phyloP scores from a whole-genome alignment of 2,329 filamentous ascomycete species.

The Metarhizium humberi region DNA sequence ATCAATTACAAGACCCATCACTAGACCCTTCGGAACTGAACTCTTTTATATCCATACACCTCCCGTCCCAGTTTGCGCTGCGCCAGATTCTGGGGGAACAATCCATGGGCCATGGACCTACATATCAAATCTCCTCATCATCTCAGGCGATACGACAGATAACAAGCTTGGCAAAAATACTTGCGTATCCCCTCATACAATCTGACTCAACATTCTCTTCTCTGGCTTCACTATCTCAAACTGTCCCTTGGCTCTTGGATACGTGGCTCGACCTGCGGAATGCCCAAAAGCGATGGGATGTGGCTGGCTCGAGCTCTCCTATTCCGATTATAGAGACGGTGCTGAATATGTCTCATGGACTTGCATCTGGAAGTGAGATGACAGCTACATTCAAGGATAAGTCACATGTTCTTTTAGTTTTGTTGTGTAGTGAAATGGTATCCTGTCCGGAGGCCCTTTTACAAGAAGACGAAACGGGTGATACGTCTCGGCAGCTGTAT shows the following conservation, averaged over 20 bases:
- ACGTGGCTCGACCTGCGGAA: slow-evolving; percentile 32
- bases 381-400: slow-evolving; percentile 22
- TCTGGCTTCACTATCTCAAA: slow-evolving; percentile 27
- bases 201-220: slow-evolving; percentile 22
- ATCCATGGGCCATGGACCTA: slow-evolving; percentile 16
- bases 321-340: slow-evolving; percentile 26
- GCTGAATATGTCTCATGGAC: slow-evolving; percentile 22
- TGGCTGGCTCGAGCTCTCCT: slow-evolving; percentile 19
- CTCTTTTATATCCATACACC: slow-evolving; percentile 15
- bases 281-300: slow-evolving; percentile 28
- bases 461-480: slow-evolving; percentile 16
- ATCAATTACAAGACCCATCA: slow-evolving; percentile 24
- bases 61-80: slow-evolving; percentile 31
- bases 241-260: slow-evolving; percentile 41
- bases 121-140: slow-evolving; percentile 29
- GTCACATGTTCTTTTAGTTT: slow-evolving; percentile 26
- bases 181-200: slow-evolving; percentile 30
- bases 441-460: slow-evolving; percentile 21
- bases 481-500: slow-evolving; percentile 22
- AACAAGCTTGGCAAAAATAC: slow-evolving; percentile 31
- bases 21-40: slow-evolving; percentile 18
- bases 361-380: slow-evolving; percentile 9
- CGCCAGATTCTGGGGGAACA: slow-evolving; percentile 22
- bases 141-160: slow-evolving; percentile 39
- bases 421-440: slow-evolving; percentile 33